Base-by-base conservation (phyloP, 805 yeast genomes). In the Sungouiella blattae region DNA sequence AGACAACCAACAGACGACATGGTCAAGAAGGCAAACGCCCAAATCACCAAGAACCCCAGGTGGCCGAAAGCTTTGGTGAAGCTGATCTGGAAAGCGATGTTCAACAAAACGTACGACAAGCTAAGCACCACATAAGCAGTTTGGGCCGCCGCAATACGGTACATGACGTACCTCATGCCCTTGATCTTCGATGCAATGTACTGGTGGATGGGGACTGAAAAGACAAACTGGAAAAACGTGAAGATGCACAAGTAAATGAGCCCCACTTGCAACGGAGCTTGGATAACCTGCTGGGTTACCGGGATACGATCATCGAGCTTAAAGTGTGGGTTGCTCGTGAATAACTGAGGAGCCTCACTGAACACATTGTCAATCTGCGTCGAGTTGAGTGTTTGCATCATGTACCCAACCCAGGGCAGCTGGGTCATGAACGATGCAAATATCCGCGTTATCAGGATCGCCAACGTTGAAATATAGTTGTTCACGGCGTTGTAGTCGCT, bases 231-330 rank as follows among this genome's bases (percentile, higher is more conserved):
- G 52, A 60, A 61, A 35, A 62, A 62, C 6, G 66, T 46, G 40
- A 62, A 61, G 4, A 59, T 43, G 17, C 57, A 53, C 41, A 59
- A 44, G 41, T 61, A 61, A 26, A 61, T 51, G 16, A 58, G 35
- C 1, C 65, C 67, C n/a, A 61, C 41, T 30, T 58, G 60, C 13
- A 60, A 46, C 1, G 64, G 61, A 9, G 64, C 66, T 35, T 50
- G 60, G 22, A 49, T 49, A 13, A 58, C 47, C 24, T 44, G 51
- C 23, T 50, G 30, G 1, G 33, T 30, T 2, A 58, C 59, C 1
- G 65, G 65, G 8, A 52, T 36, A 4, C 41, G 31, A 33, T 61
- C 66, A 13, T 33, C 33, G n/a, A 44, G 21, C 16, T 11, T 15
- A 29, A 61, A 55, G 13, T 47, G 47, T 2, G 64, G 64, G 7